Evolutionary conservation across 225 moss, liverwort and hornwort species (phyloP).

Genomic region (Asterella californica): DNA sequence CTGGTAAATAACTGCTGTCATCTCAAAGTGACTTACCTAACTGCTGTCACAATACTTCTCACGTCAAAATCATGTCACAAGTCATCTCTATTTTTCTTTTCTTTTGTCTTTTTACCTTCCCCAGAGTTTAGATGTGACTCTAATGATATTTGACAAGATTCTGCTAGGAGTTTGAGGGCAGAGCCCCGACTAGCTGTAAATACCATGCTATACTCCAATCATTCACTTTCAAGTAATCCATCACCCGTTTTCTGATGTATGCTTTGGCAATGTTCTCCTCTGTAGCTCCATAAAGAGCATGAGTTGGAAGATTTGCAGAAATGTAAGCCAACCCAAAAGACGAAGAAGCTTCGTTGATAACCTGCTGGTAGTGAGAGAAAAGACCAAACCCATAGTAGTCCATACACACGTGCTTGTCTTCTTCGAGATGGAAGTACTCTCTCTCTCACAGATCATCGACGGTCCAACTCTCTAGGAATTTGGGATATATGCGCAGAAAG

Average conservation of each 20-base stretch:
- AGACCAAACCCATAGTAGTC: conserved; percentile 97
- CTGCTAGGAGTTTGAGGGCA: conserved; percentile 90
- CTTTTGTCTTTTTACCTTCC: too few relatives aligned
- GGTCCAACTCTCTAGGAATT: conserved; percentile 64
- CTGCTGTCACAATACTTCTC: too few relatives aligned
- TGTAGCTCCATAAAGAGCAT: conserved; percentile 87
- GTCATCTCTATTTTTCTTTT: too few relatives aligned
- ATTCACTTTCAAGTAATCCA: conserved; percentile 85
- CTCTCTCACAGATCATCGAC: conserved; percentile 73
- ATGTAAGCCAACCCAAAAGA: conserved; percentile 91
- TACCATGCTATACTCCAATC: conserved; percentile 96
- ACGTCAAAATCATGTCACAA: too few relatives aligned
- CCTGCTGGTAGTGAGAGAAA: conserved; percentile 87
- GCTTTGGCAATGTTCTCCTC: conserved; percentile 79
- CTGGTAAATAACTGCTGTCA: too few relatives aligned
- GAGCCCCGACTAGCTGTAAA: conserved; percentile 93
- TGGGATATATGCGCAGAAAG: conserved; percentile 68
- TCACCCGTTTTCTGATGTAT: conserved; percentile 75
- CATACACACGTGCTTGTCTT: conserved; percentile 78
- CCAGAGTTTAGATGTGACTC: too few relatives aligned
- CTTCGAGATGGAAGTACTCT: conserved; percentile 80
- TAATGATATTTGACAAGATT: too few relatives aligned
- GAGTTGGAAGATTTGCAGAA: conserved; percentile 88
- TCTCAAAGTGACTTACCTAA: too few relatives aligned
- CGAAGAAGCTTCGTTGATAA: conserved; percentile 59